Evolutionary conservation across 257 asterid genomes (phyloP).

Genomic region (Primulina eburnea): DNA sequence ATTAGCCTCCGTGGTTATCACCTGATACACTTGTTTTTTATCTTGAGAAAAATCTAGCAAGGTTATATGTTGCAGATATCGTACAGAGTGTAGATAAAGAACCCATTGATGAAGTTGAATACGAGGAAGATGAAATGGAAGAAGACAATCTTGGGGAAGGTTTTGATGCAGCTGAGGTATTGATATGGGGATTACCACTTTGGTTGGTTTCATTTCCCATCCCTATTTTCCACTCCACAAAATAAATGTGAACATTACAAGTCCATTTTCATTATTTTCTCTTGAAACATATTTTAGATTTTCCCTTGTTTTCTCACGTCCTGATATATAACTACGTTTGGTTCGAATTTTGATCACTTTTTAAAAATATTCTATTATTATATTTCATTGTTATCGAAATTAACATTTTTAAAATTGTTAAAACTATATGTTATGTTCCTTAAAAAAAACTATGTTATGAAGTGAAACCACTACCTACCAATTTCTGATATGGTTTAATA

Average conservation of each 20-base stretch:
- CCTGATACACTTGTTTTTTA: not conserved
- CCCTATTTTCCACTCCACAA: not conserved
- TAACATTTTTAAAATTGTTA: not conserved
- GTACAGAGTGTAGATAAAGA: conserved; percentile 51
- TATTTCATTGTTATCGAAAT: not conserved
- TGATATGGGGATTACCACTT: conserved; percentile 41
- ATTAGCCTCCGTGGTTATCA: conserved; percentile 1
- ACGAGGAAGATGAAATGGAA: conserved; percentile 60
- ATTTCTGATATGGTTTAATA: not conserved
- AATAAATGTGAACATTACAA: not conserved
- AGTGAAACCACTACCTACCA: not conserved
- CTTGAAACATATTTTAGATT: not conserved
- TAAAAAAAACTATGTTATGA: not conserved
- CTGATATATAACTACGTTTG: not conserved
- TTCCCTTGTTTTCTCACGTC: not conserved
- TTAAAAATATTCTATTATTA: no score
- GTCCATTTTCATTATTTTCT: not conserved
- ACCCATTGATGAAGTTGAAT: conserved; percentile 48
- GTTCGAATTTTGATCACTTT: not conserved
- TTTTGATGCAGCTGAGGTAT: conserved; percentile 50
- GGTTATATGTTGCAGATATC: conserved; percentile 34
- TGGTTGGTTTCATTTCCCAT: not conserved
- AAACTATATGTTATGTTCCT: not conserved
- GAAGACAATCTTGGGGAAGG: conserved; percentile 66
- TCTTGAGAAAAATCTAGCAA: not conserved